Evolutionary conservation across 2,329 filamentous ascomycete genomes (phyloP).

Genomic region (Calonectria pauciramosa): DNA sequence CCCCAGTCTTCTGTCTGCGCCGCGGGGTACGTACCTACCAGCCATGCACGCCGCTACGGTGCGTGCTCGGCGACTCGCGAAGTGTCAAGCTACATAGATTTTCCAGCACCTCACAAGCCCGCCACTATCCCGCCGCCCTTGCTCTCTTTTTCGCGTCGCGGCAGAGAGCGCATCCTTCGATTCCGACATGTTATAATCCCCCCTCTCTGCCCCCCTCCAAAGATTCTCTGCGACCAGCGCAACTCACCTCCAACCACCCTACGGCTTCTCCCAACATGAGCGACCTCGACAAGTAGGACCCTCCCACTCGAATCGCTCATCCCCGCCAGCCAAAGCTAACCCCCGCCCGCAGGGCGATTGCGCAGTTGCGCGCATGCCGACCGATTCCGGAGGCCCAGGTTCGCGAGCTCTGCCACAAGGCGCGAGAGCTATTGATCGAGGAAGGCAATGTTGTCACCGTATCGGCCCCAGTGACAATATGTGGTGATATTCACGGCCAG

Average conservation of each 20-base stretch:
- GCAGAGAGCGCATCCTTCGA: constrained; percentile 19
- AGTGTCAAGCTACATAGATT: constrained; percentile 34
- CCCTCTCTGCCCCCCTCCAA: constrained; percentile 17
- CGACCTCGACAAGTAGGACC: constrained; percentile 87
- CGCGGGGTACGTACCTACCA: constrained; percentile 32
- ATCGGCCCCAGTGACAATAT: constrained; percentile 96
- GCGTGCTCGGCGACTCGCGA: constrained; percentile 26
- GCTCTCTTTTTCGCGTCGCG: constrained; percentile 2
- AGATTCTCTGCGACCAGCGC: constrained; percentile 38
- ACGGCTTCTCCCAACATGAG: constrained; percentile 72
- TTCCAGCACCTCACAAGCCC: constrained; percentile 30
- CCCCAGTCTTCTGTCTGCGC: not conserved
- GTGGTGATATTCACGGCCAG: constrained; percentile 96
- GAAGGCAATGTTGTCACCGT: constrained; percentile 98
- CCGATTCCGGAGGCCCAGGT: constrained; percentile 97
- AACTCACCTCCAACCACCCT: constrained; percentile 34
- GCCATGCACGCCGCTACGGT: constrained; percentile 1
- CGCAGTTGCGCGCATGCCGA: constrained; percentile 93
- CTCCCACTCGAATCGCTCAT: not conserved
- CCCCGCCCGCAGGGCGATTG: constrained; percentile 79
- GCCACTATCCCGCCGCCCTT: constrained; percentile 24
- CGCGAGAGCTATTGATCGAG: constrained; percentile 94
- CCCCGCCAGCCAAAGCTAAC: constrained; percentile 30
- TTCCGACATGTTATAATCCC: constrained; percentile 45
- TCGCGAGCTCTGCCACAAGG: constrained; percentile 96